phyloP scores from a whole-genome alignment of 192 early-diverging fungal species.

The Podila epigama region DNA sequence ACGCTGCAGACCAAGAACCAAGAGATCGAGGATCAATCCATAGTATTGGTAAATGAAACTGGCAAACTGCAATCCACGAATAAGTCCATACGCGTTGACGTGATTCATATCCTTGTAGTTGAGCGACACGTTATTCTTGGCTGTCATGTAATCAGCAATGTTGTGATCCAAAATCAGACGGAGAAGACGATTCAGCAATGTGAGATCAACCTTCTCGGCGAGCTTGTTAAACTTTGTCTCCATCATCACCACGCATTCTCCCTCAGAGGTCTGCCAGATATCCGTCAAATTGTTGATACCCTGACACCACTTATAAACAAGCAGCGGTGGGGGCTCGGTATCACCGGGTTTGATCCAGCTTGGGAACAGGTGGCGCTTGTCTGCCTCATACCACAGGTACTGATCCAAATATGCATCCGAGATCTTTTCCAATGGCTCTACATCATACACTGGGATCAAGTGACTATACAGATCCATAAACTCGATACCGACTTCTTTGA shows the following conservation, averaged over 20 bases:
- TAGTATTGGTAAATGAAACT: conserved; percentile 99
- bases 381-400: conserved; percentile 99
- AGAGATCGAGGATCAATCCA: conserved; percentile 93
- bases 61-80: conserved; percentile 97
- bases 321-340: conserved; percentile 94
- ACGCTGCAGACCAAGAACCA: conserved; percentile 93
- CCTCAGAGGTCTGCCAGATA: conserved; percentile 91
- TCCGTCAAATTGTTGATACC: conserved; percentile 97
- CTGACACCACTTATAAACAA: conserved; percentile 96
- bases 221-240: conserved; percentile 92
- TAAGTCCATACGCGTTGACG: conserved; percentile 95
- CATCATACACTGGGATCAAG: conserved; percentile 95
- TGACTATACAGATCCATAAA: conserved; percentile 99
- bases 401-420: conserved; percentile 99
- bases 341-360: conserved; percentile 99
- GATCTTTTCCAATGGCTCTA: conserved; percentile 99
- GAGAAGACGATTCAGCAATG: conserved; percentile 90
- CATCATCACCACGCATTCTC: conserved; percentile 96
- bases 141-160: conserved; percentile 99
- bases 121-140: conserved; percentile 98
- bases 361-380: conserved; percentile 97
- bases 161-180: conserved; percentile 98
- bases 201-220: conserved; percentile 98
- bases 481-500: conserved; percentile 99
- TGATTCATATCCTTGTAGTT: conserved; percentile 99